Base-by-base conservation (phyloP, 2,329 filamentous ascomycete species). In the Botrytis cinerea region DNA sequence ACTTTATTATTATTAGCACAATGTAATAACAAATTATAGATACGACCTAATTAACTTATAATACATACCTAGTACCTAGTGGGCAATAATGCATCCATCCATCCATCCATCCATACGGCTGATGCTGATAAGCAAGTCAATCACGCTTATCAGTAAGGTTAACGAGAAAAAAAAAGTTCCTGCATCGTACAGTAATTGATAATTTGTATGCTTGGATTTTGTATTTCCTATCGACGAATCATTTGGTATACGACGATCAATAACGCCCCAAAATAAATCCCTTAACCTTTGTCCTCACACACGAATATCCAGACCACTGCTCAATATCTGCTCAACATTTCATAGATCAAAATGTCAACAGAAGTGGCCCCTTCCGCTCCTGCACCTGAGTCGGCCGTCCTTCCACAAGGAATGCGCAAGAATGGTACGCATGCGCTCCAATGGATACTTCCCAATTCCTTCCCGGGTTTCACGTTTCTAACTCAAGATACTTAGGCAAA, bases 341-440 rank as follows among this genome's bases (percentile, higher is more conserved):
- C 14, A 8, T 51, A 16, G 43, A 54, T 40, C 57, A 28, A 76
- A 12, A 80, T 79, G 78, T 79, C 79, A 38, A 73, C 76, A 69
- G 77, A 78, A 75, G 64, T 76, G 28, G 73, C 74, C 73, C 66
- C 66, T 46, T 22, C 64, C 22, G 61, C 59, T 40, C 68, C 67
- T 43, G 74, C 73, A 10, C 25, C 71, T n/a, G 48, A 57, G 38
- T 45, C 66, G 38, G 12, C 35, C 28, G 54, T 59, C 25, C 22
- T 20, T 16, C 71, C 76, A 35, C 75, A 75, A 67, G 93, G 91
- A 76, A 91, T 96, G 88, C 92, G 93, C 79, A 92, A 92, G 83
- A 97, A 97, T 85, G 93, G 93, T 95, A 85, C 8, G 70, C 60
- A 48, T 69, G 20, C 38, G 48, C 51, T 69, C 35, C n/a, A 20